Evolutionary conservation across 345 rosid genomes (phyloP), one percentile per base, ranked within the genome.

Genomic region (Barbarea vulgaris): DNA sequence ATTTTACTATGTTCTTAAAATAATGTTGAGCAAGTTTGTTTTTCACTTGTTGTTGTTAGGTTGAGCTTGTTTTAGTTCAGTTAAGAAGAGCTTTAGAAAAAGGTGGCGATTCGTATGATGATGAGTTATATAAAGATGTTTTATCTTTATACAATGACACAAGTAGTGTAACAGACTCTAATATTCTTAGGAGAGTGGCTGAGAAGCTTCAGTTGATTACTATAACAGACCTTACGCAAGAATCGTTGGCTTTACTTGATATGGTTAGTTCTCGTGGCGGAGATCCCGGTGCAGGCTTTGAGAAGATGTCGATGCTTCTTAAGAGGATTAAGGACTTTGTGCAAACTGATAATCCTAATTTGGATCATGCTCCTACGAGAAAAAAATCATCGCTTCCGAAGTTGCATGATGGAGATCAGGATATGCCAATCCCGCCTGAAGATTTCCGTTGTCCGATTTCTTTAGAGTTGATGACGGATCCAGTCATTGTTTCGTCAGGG

Each of bases 401-500:
- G 21, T 11, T 11, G 15, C 69, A 21, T 21, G 89, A 86, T 71
- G 84, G 66, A 27, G 83, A 78, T 77, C 83, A 64, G 77, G 83
- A 77, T 67, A 56, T 79, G 10, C 86, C 84, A 14, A 80, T 81
- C 22, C 84, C 83, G 65, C 97, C 98, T 41, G 95, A 89, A 65
- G 98, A 91, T 79, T 94, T 87, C 70, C 93, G 89, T 27, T 94
- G 98, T 79, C 96, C 98, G 15, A 91, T 94, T 67, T 91, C 97
- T 18, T 73, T 91, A 75, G 91, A 94, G 67, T 78, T 94, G 80
- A 94, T 94, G 91, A 87, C 55, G 51, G 98, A 94, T 85, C 98
- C 97, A 39, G 96, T 91, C 50, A 91, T 94, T 82, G 97, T 94
- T 69, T 94, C 98, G 25, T 91, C 95, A 39, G 98, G 98, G 44